Base-by-base conservation (phyloP, 805 yeast species). In the Yamadazyma scolyti region DNA sequence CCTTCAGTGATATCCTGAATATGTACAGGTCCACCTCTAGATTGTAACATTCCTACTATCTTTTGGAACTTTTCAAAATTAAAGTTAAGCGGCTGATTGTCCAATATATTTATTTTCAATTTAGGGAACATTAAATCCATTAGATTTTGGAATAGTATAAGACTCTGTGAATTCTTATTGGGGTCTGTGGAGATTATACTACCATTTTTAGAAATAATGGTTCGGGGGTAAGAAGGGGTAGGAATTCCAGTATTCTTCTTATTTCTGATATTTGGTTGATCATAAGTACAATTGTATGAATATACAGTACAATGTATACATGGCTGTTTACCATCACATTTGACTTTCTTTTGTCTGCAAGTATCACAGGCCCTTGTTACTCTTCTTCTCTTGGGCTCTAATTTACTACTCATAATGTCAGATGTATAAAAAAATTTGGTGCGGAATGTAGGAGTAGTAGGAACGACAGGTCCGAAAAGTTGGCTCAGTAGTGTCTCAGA, bases 281-380 rank as follows among this genome's bases (percentile, higher is more conserved):
- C 84, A 52, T 87, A 87, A 0, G 94, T 77, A 57, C 96, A 87
- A 35, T 76, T 82, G 54, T 82, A 84, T 13, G 85, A 77, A 58
- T 86, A 88, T 1, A 86, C 95, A 1, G 95, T 82, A 52, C 96
- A 87, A 53, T 79, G 86, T 19, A 75, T 72, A 53, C 94, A 83
- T 1, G 90, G 93, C 44, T 73, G 80, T 44, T 73, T 71, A 4
- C 90, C 93, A 51, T 82, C 88, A 56, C 94, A 83, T 50, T 80
- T 79, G 40, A 82, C 85, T 50, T 83, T 83, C 56, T 80, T 82
- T 55, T 71, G 73, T 13, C 90, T 68, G 52, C 93, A 82, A 41
- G 73, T 77, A 44, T 78, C 83, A 48, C 93, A 83, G 3, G 93
- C 93, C 33, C 85, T 59, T 1, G 83, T 74, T 22, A 81, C 89